Conservation (phyloP, 2,329 filamentous ascomycete species). For the Apiospora sp. region DNA sequence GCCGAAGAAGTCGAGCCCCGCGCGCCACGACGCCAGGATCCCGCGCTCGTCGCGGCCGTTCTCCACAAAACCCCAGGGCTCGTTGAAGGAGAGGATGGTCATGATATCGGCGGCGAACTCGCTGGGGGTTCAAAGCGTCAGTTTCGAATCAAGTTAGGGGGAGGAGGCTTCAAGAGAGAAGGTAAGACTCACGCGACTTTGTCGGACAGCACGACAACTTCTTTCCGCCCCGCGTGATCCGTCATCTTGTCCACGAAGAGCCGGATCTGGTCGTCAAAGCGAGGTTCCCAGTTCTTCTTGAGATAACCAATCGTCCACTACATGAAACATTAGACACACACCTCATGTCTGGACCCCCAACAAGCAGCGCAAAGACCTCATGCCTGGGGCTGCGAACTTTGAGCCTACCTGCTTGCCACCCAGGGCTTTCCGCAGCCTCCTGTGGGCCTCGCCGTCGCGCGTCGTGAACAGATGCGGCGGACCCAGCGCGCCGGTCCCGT, state of each 20-base stretch:
- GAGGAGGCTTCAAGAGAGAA: too few relatives aligned
- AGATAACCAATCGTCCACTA: slow-evolving; percentile 46
- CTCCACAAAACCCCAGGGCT: slow-evolving; percentile 48
- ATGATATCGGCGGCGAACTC: slow-evolving; percentile 52
- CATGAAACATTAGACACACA: background rate
- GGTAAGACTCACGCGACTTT: slow-evolving; percentile 41
- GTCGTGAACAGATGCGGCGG: slow-evolving; percentile 44
- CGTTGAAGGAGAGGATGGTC: slow-evolving; percentile 47
- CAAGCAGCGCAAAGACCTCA: too few relatives aligned
- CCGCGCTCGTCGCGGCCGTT: slow-evolving; percentile 48
- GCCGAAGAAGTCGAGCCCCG: slow-evolving; percentile 48
- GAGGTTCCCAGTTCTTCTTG: slow-evolving; percentile 47
- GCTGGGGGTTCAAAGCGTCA: slow-evolving; percentile 22
- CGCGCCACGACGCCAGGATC: slow-evolving; percentile 46
- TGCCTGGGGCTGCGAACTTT: too few relatives aligned
- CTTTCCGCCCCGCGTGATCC: slow-evolving; percentile 37
- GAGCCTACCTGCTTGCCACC: slow-evolving; percentile 31
- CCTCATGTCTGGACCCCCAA: too few relatives aligned
- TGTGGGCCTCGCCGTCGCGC: slow-evolving; percentile 44
- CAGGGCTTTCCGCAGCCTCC: slow-evolving; percentile 45
- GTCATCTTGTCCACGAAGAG: slow-evolving; percentile 43
- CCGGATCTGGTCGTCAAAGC: slow-evolving; percentile 44
- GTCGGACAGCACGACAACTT: slow-evolving; percentile 42
- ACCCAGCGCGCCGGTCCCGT: slow-evolving; percentile 45
- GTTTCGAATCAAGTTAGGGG: too few relatives aligned